phyloP scores from a whole-genome alignment of 2,329 filamentous ascomycete species.

The Salinomyces thailandicus region DNA sequence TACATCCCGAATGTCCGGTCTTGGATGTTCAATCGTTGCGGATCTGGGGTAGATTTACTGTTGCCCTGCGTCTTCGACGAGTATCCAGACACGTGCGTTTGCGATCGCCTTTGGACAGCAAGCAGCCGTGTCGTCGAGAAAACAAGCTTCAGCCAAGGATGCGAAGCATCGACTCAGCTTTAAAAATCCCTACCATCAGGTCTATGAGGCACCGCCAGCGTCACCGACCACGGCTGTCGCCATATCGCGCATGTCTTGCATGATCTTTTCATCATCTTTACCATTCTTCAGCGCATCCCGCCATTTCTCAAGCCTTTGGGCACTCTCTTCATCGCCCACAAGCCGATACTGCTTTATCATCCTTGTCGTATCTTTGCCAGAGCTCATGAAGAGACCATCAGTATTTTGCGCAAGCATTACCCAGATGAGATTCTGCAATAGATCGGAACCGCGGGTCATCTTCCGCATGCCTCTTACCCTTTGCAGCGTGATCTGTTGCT shows the following conservation, averaged over 20 bases:
- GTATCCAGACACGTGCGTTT: too few species aligned
- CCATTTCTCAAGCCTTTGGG: constrained; percentile 17
- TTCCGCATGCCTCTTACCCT: constrained; percentile 17
- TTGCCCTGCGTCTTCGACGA: too few species aligned
- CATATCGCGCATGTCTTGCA: constrained; percentile 19
- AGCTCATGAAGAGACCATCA: constrained; percentile 23
- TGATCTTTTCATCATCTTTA: constrained; percentile 14
- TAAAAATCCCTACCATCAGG: too few species aligned
- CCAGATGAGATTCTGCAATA: constrained; percentile 27
- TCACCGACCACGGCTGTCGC: constrained; percentile 13
- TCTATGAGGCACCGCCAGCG: too few species aligned
- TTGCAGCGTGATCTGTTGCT: constrained; percentile 13
- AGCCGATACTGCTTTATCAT: constrained; percentile 24
- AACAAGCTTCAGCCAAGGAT: too few species aligned
- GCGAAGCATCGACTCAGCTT: too few species aligned
- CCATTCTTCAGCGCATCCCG: constrained; percentile 22
- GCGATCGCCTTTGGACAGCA: too few species aligned
- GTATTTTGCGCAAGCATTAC: constrained; percentile 18
- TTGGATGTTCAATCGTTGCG: too few species aligned
- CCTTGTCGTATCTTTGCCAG: constrained; percentile 26
- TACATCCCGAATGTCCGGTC: too few species aligned
- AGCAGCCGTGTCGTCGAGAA: too few species aligned
- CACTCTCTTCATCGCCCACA: constrained; percentile 16
- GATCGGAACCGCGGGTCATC: constrained; percentile 20
- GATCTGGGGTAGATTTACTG: too few species aligned